Conservation (phyloP, 192 early-diverging fungal genomes). For the Backusella parvicylindrica region DNA sequence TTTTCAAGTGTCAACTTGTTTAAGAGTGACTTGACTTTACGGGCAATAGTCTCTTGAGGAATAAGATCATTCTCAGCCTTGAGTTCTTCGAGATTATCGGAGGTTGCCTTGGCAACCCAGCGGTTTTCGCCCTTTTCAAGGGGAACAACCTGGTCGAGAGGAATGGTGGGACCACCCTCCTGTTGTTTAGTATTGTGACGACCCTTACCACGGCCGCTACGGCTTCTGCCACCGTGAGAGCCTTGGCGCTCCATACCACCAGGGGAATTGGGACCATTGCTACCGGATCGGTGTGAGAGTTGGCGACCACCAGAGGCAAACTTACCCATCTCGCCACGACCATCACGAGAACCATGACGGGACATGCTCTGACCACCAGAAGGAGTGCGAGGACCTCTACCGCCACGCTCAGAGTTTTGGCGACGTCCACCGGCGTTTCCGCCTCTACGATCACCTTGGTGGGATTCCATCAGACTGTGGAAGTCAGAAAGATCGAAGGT, state of each 20-base stretch:
- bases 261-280: conserved; percentile 31
- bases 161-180: conserved; percentile 43
- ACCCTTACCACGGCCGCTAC: conserved; percentile 58
- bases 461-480: conserved; percentile 45
- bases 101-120: conserved; percentile 58
- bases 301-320: conserved; percentile 34
- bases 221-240: conserved; percentile 43
- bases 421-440: conserved; percentile 16
- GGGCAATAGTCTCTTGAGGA: conserved; percentile 58
- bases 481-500: conserved; percentile 53
- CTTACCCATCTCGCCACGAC: conserved; percentile 35
- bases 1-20: conserved; percentile 98
- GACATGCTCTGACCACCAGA: conserved; percentile 36
- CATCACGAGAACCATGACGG: conserved; percentile 30
- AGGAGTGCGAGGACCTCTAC: conserved; percentile 20
- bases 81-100: conserved; percentile 29
- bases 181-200: conserved; percentile 31
- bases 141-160: conserved; percentile 66
- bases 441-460: conserved; percentile 26
- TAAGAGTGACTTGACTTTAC: conserved; percentile 84
- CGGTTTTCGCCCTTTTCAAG: conserved; percentile 80
- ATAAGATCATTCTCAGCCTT: conserved; percentile 39
- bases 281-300: conserved; percentile 41
- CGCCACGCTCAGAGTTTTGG: conserved; percentile 30
- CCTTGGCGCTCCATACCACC: conserved; percentile 55